phyloP scores from a whole-genome alignment of 129 eudicot species.

The Flaveria ramosissima region DNA sequence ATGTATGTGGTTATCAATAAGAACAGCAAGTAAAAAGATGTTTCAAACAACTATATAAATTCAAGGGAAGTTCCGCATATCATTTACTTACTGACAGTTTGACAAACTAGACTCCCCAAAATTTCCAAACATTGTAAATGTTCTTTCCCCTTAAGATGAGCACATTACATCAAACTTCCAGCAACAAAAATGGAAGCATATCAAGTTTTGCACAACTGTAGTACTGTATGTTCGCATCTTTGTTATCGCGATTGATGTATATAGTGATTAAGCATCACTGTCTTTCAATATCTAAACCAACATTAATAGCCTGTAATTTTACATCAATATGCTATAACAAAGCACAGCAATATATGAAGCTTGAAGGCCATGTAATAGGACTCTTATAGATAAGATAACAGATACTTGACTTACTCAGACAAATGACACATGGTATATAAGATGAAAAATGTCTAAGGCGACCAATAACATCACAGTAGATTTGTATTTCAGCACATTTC shows the following conservation, averaged over 20 bases:
- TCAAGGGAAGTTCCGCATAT: neutral
- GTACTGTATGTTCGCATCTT: neutral
- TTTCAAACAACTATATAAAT: neutral
- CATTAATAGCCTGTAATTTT: neutral
- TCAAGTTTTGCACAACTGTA: neutral
- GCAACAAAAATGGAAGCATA: neutral
- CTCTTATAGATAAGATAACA: neutral
- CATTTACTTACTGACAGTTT: neutral
- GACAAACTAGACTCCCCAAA: neutral
- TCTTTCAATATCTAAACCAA: constrained; percentile 5
- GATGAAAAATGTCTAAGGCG: neutral
- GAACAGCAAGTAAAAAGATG: neutral
- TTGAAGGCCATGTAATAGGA: neutral
- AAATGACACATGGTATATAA: neutral
- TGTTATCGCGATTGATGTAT: neutral
- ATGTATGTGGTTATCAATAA: neutral
- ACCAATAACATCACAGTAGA: neutral
- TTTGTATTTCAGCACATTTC: neutral
- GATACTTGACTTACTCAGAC: constrained; percentile 1
- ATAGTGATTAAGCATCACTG: neutral
- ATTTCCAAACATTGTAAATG: neutral
- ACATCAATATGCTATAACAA: neutral
- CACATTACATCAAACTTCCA: neutral
- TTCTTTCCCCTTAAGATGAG: neutral
- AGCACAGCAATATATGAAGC: neutral